phyloP scores from a whole-genome alignment of 169 alveolate species.

The Eimeria praecox region DNA sequence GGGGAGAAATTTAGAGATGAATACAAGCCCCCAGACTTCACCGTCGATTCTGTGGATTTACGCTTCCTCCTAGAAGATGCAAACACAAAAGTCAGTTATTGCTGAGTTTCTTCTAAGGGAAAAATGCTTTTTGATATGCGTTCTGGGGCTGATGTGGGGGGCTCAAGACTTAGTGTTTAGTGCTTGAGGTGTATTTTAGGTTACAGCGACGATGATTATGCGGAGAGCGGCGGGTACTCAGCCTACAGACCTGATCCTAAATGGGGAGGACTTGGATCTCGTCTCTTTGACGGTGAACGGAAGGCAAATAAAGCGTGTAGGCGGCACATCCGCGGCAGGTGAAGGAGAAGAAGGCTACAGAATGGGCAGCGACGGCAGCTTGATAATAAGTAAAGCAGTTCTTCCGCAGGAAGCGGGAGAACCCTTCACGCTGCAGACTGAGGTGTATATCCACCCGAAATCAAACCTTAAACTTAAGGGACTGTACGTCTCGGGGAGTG shows the following conservation, averaged over 20 bases:
- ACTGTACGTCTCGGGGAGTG: conserved; percentile 91
- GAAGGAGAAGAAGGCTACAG: conserved; percentile 73
- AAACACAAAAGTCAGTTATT: conserved; percentile 85
- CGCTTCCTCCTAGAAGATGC: conserved; percentile 89
- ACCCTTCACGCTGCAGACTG: conserved; percentile 84
- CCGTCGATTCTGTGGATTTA: conserved; percentile 88
- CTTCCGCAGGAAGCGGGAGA: conserved; percentile 83
- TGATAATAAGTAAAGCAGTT: conserved; percentile 76
- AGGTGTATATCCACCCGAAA: conserved; percentile 83
- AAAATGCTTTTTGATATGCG: background rate
- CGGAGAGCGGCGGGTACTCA: conserved; percentile 78
- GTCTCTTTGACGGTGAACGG: conserved; percentile 89
- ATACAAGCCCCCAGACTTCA: conserved; percentile 91
- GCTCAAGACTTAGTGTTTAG: background rate
- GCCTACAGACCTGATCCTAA: conserved; percentile 90
- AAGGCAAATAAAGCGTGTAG: conserved; percentile 85
- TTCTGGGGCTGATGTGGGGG: background rate
- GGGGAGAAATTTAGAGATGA: conserved; percentile 90
- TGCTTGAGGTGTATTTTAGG: conserved; percentile 36
- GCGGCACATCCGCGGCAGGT: conserved; percentile 83
- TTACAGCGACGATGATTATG: conserved; percentile 40
- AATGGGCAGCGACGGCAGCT: conserved; percentile 81
- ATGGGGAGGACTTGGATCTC: conserved; percentile 93
- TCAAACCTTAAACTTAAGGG: conserved; percentile 82
- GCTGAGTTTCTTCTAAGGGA: background rate